Evolutionary conservation across 2,329 filamentous ascomycete species (phyloP).

Genomic region (Aspergillus neotritici): DNA sequence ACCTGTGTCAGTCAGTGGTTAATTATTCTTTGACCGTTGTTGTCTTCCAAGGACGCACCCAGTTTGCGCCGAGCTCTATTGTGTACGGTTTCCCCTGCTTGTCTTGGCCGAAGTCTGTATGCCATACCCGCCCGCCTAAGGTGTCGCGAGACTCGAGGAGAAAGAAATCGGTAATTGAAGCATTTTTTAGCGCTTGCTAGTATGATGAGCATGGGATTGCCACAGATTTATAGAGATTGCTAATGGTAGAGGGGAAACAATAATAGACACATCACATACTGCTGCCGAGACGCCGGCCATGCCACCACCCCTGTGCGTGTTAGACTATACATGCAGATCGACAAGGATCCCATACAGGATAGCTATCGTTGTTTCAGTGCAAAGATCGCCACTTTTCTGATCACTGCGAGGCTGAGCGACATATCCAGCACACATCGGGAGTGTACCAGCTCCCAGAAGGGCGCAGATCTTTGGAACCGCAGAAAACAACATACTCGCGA

Average conservation of each 20-base stretch:
- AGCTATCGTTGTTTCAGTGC: slow-evolving; percentile 29
- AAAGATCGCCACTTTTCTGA: slow-evolving; percentile 18
- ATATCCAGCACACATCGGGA: slow-evolving; percentile 7
- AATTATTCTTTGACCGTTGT: background rate
- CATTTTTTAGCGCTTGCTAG: slow-evolving; percentile 56
- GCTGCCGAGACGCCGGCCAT: slow-evolving; percentile 60
- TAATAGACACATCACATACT: slow-evolving; percentile 24
- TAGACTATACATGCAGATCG: background rate
- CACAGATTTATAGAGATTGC: background rate
- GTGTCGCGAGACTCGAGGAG: slow-evolving; percentile 59
- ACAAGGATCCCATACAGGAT: slow-evolving; percentile 23
- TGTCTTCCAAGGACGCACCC: slow-evolving; percentile 37
- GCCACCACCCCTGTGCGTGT: slow-evolving; percentile 47
- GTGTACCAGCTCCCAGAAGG: background rate
- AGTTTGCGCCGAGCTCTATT: slow-evolving; percentile 64
- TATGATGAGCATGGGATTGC: slow-evolving; percentile 2
- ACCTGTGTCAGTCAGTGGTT: slow-evolving; percentile 21
- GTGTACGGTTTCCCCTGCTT: slow-evolving; percentile 49
- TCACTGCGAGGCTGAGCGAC: slow-evolving; percentile 15
- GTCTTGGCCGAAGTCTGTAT: slow-evolving; percentile 53
- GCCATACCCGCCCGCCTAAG: slow-evolving; percentile 58
- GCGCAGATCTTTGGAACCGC: background rate
- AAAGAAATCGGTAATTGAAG: slow-evolving; percentile 58
- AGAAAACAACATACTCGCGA: no score
- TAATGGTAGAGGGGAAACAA: background rate